Conservation (phyloP, 2,329 filamentous ascomycete species). For the Scedosporium boydii region DNA sequence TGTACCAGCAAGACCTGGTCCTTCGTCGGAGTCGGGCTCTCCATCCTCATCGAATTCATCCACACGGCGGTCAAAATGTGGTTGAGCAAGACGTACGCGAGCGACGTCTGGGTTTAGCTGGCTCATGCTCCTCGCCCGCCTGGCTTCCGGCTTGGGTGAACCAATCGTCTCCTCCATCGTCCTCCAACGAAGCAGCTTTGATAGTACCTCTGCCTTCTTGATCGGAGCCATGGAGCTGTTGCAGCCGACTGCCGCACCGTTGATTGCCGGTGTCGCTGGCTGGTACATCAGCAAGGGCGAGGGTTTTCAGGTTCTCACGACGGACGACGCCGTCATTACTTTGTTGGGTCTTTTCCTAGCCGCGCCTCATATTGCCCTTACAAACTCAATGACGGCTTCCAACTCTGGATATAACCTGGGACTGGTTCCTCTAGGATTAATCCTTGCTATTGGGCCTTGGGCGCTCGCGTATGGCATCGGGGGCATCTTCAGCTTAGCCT, state of each 20-base stretch:
- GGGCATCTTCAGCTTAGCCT: neutral
- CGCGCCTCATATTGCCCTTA: neutral
- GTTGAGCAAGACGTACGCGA: neutral
- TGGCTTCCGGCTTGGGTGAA: neutral
- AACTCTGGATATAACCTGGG: neutral
- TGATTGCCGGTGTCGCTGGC: neutral
- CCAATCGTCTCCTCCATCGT: neutral
- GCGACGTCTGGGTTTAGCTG: neutral
- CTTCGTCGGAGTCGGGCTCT: neutral
- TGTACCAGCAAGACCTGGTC: neutral
- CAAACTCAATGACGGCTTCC: neutral
- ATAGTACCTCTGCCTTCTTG: neutral
- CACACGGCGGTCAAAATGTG: neutral
- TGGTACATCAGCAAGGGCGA: neutral
- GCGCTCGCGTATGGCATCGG: neutral
- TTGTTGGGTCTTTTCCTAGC: neutral
- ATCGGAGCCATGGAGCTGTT: neutral
- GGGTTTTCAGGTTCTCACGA: neutral
- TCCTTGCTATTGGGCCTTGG: neutral
- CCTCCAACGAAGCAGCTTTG: neutral
- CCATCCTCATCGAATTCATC: neutral
- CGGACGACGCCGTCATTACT: neutral
- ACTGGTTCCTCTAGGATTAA: neutral
- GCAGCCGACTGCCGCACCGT: neutral
- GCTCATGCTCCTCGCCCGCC: neutral